Evolutionary conservation across 2,329 filamentous ascomycete species (phyloP), one percentile per base, ranked within the genome.

Genomic region (Atkinsonella texensis): DNA sequence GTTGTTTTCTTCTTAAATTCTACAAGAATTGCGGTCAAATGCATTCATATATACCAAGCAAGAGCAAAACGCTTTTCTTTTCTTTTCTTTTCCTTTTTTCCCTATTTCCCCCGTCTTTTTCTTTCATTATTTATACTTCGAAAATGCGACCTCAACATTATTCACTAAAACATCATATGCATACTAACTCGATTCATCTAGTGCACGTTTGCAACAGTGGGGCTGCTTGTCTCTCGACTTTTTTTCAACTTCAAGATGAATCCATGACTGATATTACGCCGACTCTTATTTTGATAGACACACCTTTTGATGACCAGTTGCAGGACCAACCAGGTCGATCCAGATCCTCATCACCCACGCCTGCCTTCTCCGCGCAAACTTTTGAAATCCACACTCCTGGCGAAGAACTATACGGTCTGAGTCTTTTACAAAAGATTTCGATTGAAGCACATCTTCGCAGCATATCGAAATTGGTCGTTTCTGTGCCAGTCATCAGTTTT

Each of bases 241-340:
- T 80, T 43, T 71, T 77, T 54, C 64, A 76, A 56, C 67, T 80
- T 28, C 74, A 79, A 54, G 75, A 80, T 56, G 67, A 66, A 12
- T 73, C 74, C 20, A 68, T 74, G 64, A 63, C 74, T 53, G 74
- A 77, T 55, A 65, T 78, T 46, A 77, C 71, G 54, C 79, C 79
- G 10, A 80, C 77, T 2, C 67, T 82, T 54, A 72, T 82, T 52
- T 64, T 82, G 33, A 71, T 82, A 59, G 77, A 81, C 56, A 77
- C 72, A 4, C 76, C 79, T 15, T 70, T 72, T 58, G 70, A 79
- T 56, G 75, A 78, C 53, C 65, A 63, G 45, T 59, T 73, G 50
- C 62, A 68, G 42, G 68, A 70, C 17, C 58, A 68, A 18, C 58
- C 54, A 40, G 51, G 48, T 33, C 52, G 53, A 53, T 67, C 70